These are phyloP conservation scores for Gypsophila paniculata DNA, from an alignment of 179 eudicot species.

Conservation along the genomic window DNA sequence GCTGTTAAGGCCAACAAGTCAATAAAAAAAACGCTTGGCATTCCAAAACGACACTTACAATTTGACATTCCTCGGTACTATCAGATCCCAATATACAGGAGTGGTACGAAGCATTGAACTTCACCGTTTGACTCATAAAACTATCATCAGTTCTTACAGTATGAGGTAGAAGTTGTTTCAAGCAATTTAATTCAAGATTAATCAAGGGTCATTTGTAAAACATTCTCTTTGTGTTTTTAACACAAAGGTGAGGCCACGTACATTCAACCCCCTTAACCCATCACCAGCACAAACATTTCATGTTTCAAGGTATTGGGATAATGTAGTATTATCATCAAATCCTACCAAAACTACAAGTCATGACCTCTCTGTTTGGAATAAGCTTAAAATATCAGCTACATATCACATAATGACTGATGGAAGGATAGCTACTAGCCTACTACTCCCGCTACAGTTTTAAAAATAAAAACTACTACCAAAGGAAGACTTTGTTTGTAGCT, in stretches of 20 bases:
- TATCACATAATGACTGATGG: neutral
- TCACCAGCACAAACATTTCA: neutral
- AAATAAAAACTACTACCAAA: neutral
- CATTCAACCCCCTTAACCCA: neutral
- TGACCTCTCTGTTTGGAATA: neutral
- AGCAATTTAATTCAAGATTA: neutral
- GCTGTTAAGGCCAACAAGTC: conserved; percentile 30
- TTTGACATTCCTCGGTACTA: neutral
- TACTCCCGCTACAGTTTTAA: neutral
- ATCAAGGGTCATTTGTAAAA: neutral
- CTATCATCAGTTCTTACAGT: neutral
- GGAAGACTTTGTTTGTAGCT: conserved; percentile 22
- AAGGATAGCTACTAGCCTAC: neutral
- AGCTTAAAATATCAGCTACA: no score
- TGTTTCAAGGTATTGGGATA: neutral
- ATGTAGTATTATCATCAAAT: neutral
- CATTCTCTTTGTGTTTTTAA: neutral
- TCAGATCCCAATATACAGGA: conserved; percentile 5
- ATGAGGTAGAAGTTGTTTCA: neutral
- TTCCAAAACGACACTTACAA: neutral
- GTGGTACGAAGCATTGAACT: neutral
- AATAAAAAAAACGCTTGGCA: conserved; percentile 6
- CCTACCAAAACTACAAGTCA: neutral
- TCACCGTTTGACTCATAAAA: neutral
- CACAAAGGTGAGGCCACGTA: neutral